phyloP scores from a whole-genome alignment of 2,329 filamentous ascomycete species.

The Pseudodiploospora longispora region DNA sequence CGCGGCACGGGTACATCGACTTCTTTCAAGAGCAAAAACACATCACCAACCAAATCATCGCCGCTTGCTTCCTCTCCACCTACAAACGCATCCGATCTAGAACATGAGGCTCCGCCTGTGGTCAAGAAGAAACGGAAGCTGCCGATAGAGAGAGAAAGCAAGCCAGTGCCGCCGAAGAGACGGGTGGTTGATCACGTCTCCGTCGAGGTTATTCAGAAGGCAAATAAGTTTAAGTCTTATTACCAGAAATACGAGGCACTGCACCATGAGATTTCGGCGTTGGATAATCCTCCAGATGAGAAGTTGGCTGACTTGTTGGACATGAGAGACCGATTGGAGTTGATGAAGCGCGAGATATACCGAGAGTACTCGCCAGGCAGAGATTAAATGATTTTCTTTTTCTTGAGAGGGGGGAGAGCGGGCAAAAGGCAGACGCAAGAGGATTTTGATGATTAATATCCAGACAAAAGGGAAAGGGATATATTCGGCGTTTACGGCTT shows the following conservation, averaged over 20 bases:
- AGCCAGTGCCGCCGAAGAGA: constrained; percentile 20
- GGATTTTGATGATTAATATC: too few species aligned
- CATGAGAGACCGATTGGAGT: constrained; percentile 45
- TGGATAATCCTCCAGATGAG: constrained; percentile 42
- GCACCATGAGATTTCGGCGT: constrained; percentile 44
- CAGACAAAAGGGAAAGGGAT: constrained; percentile 8
- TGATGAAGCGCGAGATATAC: constrained; percentile 54
- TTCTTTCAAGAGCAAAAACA: constrained; percentile 42
- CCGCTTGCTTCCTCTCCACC: constrained; percentile 58
- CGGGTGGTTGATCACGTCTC: constrained; percentile 21
- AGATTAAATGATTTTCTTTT: neutral
- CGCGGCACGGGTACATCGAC: constrained; percentile 30
- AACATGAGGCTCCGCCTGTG: constrained; percentile 29
- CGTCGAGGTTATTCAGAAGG: constrained; percentile 42
- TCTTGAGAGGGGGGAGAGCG: too few species aligned
- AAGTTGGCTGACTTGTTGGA: constrained; percentile 43
- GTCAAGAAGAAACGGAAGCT: constrained; percentile 41
- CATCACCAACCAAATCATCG: constrained; percentile 54
- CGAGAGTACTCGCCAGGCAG: constrained; percentile 29
- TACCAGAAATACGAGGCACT: constrained; percentile 51
- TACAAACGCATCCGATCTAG: constrained; percentile 56
- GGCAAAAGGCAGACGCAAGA: too few species aligned
- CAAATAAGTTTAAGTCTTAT: constrained; percentile 45
- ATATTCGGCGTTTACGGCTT: constrained; percentile 8
- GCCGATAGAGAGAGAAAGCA: constrained; percentile 25